Conservation (phyloP, 768 basidiomycete genomes). For the Podaxis sp. region DNA sequence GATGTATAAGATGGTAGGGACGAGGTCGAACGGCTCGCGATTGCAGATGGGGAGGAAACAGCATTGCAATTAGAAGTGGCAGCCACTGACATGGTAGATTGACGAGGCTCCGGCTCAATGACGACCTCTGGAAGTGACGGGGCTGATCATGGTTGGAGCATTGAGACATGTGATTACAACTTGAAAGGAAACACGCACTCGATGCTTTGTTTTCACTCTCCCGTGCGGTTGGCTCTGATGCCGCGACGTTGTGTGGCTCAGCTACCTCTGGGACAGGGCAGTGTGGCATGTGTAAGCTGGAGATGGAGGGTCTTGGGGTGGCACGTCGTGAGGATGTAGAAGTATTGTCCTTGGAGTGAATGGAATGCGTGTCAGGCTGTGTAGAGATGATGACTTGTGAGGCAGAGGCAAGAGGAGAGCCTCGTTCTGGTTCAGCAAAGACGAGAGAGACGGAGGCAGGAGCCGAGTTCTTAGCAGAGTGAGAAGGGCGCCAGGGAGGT, state of each 20-base stretch:
- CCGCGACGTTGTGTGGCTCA: not conserved
- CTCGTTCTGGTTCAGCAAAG: slow-evolving; percentile 8
- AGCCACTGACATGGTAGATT: not conserved
- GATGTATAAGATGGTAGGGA: not conserved
- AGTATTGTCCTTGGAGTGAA: not conserved
- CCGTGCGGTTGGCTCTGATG: not conserved
- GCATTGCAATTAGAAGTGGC: not conserved
- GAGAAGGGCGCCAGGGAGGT: not conserved
- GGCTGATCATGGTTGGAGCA: no score
- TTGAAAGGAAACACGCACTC: not conserved
- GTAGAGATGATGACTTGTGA: slow-evolving; percentile 2
- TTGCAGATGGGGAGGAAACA: not conserved
- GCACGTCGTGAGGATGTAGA: not conserved
- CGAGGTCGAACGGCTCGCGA: not conserved
- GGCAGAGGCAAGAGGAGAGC: slow-evolving; percentile 5
- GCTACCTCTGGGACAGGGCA: not conserved
- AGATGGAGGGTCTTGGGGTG: not conserved
- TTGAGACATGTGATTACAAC: not conserved
- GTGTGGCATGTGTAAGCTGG: not conserved
- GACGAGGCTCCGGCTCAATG: not conserved
- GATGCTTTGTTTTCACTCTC: not conserved
- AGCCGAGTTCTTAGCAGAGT: not conserved
- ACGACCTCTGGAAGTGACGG: not conserved
- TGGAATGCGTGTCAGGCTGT: not conserved
- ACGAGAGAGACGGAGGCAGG: slow-evolving; percentile 3